Percentiles rank a stretch among this genome's conserved stretches.
Conservation (phyloP, 2,329 filamentous ascomycete genomes). For the Xylariaceae sp. region DNA sequence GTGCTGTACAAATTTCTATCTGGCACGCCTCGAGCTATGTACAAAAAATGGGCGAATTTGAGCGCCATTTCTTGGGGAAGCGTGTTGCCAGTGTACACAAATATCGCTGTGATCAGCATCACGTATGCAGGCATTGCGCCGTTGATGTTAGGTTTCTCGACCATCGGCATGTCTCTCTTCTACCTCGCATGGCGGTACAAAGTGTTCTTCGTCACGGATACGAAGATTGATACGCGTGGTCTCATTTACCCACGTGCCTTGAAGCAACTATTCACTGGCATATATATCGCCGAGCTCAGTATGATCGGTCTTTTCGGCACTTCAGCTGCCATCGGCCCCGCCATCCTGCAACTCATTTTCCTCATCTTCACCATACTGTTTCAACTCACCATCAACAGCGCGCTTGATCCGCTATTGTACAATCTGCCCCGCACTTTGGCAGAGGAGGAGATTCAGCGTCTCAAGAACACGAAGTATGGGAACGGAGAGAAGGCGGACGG, state of each 20-base stretch:
- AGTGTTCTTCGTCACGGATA: conserved; percentile 79
- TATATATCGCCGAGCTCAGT: conserved; percentile 79
- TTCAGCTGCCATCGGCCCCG: conserved; percentile 60
- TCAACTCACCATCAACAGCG: conserved; percentile 68
- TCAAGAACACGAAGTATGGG: conserved; percentile 15
- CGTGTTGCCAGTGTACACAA: conserved; percentile 75
- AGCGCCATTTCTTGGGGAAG: conserved; percentile 79
- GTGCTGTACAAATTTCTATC: conserved; percentile 71
- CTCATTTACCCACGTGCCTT: conserved; percentile 83
- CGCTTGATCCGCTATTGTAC: conserved; percentile 70
- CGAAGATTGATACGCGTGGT: conserved; percentile 80
- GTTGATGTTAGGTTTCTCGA: conserved; percentile 76
- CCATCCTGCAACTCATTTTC: conserved; percentile 73
- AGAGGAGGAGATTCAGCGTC: conserved; percentile 39
- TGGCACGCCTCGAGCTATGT: conserved; percentile 75
- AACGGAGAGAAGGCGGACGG: conserved; percentile 12
- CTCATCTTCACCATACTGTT: conserved; percentile 72
- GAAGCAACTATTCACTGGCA: conserved; percentile 77
- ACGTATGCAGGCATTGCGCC: conserved; percentile 85
- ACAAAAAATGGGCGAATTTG: conserved; percentile 70
- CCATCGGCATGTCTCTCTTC: conserved; percentile 73
- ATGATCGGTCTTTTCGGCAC: conserved; percentile 81
- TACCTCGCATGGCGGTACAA: conserved; percentile 91
- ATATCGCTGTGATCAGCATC: conserved; percentile 76
- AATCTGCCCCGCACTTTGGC: conserved; percentile 71